A percentile compares a stretch with the other conserved stretches of the same genome.
Evolutionary conservation across 768 basidiomycete species (phyloP).

Genomic region (Leccinellum luteum): DNA sequence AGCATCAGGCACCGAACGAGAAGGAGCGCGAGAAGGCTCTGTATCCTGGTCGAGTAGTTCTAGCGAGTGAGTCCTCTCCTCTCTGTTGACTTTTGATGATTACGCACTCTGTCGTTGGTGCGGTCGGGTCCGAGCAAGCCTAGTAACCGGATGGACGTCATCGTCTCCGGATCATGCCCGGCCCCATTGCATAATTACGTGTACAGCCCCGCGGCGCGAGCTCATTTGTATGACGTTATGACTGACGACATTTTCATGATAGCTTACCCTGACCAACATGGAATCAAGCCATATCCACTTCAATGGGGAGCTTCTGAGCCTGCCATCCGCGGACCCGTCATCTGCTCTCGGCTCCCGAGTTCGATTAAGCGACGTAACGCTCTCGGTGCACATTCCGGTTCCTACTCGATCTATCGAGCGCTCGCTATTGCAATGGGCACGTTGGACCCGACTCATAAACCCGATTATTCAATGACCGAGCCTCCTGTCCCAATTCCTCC

Average conservation of each 20-base stretch:
- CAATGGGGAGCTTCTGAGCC: slow-evolving; percentile 77
- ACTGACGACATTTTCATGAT: slow-evolving; percentile 11
- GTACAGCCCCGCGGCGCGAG: slow-evolving; percentile 1
- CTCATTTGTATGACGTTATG: background rate
- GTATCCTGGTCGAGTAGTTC: slow-evolving; percentile 79
- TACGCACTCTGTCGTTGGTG: slow-evolving; percentile 1
- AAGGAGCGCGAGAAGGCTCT: slow-evolving; percentile 70
- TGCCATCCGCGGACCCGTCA: slow-evolving; percentile 73
- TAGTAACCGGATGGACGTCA: background rate
- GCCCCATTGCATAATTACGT: slow-evolving; percentile 5
- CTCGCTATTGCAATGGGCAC: slow-evolving; percentile 89
- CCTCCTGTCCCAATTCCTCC: slow-evolving; percentile 80
- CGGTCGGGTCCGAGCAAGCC: background rate
- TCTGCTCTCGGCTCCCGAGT: slow-evolving; percentile 80
- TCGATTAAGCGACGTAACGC: slow-evolving; percentile 91
- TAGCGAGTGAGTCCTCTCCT: slow-evolving; percentile 64
- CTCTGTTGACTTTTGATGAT: background rate
- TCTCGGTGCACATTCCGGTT: slow-evolving; percentile 90
- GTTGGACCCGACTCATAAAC: slow-evolving; percentile 74
- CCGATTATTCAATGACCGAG: slow-evolving; percentile 79
- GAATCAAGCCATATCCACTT: slow-evolving; percentile 76
- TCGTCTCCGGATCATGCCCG: slow-evolving; percentile 13
- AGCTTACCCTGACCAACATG: slow-evolving; percentile 92
- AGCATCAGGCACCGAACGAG: slow-evolving; percentile 36
- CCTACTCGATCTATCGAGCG: slow-evolving; percentile 93